These are phyloP conservation scores for Mollisia scopiformis DNA, from an alignment of 2,329 filamentous ascomycete genomes.

Conservation along the genomic window DNA sequence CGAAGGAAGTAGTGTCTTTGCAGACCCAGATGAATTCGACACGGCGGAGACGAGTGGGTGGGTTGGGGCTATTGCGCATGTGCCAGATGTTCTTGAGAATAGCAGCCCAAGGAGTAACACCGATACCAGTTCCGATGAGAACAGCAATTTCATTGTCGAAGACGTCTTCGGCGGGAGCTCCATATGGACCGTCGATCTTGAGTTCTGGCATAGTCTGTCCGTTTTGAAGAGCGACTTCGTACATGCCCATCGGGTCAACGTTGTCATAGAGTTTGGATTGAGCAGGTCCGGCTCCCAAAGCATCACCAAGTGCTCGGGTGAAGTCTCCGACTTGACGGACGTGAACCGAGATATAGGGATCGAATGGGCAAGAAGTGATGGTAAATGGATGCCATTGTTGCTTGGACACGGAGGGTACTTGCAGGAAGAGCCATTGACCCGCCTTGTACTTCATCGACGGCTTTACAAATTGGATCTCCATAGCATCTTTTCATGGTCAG, in stretches of 20 bases:
- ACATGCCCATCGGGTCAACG: slow-evolving; percentile 93
- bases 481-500: slow-evolving; percentile 64
- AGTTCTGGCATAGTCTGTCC: slow-evolving; percentile 90
- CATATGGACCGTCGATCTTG: slow-evolving; percentile 93
- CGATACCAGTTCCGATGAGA: slow-evolving; percentile 84
- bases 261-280: slow-evolving; percentile 90
- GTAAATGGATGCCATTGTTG: slow-evolving; percentile 99
- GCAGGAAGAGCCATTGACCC: slow-evolving; percentile 96
- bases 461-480: slow-evolving; percentile 97
- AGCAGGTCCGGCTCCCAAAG: slow-evolving; percentile 85
- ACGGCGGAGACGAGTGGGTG: slow-evolving; percentile 83
- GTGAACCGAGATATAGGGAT: slow-evolving; percentile 92
- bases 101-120: slow-evolving; percentile 83
- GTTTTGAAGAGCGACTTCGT: slow-evolving; percentile 93
- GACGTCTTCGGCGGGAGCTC: slow-evolving; percentile 95
- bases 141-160: slow-evolving; percentile 92
- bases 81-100: slow-evolving; percentile 99
- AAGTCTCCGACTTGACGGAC: slow-evolving; percentile 97
- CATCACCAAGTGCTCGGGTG: slow-evolving; percentile 89
- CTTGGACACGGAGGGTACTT: slow-evolving; percentile 84
- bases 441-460: slow-evolving; percentile 98
- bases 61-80: slow-evolving; percentile 85
- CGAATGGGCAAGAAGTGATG: slow-evolving; percentile 96
- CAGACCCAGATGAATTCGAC: slow-evolving; percentile 99
- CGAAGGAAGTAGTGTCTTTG: slow-evolving; percentile 92